A percentile compares a stretch with the other conserved stretches of the same genome.
These are phyloP conservation scores for Corylus americana DNA, from an alignment of 306 rosid genomes.

Conservation along the genomic window DNA sequence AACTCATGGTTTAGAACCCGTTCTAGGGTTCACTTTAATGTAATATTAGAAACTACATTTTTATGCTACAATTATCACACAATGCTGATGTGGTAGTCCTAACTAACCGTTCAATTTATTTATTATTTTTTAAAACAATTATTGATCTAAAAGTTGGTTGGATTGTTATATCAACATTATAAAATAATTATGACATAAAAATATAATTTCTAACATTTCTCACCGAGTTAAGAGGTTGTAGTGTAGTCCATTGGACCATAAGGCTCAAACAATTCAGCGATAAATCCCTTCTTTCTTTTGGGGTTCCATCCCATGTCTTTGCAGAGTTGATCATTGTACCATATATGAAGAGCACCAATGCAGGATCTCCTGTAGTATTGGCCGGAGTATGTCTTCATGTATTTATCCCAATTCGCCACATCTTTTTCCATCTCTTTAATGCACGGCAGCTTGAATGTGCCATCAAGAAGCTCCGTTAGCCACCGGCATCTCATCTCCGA, in stretches of 20 bases:
- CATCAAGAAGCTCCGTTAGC: slow-evolving; percentile 62
- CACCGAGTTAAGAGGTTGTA: slow-evolving; percentile 15
- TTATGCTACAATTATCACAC: too few relatives aligned
- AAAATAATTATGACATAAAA: too few relatives aligned
- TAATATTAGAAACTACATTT: too few relatives aligned
- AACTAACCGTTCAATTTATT: too few relatives aligned
- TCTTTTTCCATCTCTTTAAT: slow-evolving; percentile 64
- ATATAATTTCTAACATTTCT: too few relatives aligned
- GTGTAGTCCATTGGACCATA: slow-evolving; percentile 64
- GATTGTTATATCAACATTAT: too few relatives aligned
- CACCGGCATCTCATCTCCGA: slow-evolving; percentile 72
- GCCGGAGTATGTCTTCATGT: slow-evolving; percentile 36
- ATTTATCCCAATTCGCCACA: slow-evolving; percentile 41
- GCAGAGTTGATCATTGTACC: slow-evolving; percentile 64
- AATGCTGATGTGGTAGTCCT: too few relatives aligned
- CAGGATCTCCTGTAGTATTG: slow-evolving; percentile 49
- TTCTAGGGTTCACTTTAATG: too few relatives aligned
- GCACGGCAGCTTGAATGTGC: slow-evolving; percentile 53
- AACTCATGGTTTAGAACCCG: too few relatives aligned
- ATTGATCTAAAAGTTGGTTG: too few relatives aligned
- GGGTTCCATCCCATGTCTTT: slow-evolving; percentile 75
- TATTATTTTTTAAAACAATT: too few relatives aligned
- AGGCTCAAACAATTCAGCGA: slow-evolving; percentile 59
- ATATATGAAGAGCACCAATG: slow-evolving; percentile 46
- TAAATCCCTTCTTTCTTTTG: slow-evolving; percentile 55